Evolutionary conservation across 805 yeast genomes (phyloP).

Genomic region (Candida wancherniae): DNA sequence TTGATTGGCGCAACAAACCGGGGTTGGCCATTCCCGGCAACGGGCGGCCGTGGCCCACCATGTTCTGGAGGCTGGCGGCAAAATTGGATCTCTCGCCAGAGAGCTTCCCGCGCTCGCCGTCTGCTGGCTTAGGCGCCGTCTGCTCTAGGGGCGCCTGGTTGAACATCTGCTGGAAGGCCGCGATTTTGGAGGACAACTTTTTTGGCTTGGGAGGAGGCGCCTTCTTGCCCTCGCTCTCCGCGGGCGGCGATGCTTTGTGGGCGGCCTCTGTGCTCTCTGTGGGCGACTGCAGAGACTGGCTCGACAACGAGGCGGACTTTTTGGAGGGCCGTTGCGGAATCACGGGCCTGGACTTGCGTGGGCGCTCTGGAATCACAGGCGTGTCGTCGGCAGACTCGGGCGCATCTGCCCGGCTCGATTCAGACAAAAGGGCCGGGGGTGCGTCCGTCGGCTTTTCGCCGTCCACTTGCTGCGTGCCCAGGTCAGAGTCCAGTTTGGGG

Average conservation of each 20-base stretch:
- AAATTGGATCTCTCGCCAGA: slow-evolving; percentile 42
- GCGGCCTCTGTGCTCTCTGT: neutral
- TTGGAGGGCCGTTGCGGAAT: slow-evolving; percentile 5
- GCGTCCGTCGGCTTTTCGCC: no score
- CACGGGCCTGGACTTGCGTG: slow-evolving; percentile 4
- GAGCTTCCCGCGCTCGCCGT: slow-evolving; percentile 17
- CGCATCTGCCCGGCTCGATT: no score
- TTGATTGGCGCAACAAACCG: slow-evolving; percentile 14
- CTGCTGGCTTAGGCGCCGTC: slow-evolving; percentile 5
- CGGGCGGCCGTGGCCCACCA: slow-evolving; percentile 48
- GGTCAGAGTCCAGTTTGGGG: no score
- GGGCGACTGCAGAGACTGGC: neutral
- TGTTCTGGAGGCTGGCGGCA: slow-evolving; percentile 55
- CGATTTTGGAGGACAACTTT: slow-evolving; percentile 72
- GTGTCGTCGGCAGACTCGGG: no score
- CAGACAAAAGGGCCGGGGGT: no score
- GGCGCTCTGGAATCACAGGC: no score
- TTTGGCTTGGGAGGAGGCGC: slow-evolving; percentile 68
- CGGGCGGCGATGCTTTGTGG: no score
- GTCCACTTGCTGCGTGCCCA: no score
- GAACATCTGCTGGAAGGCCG: slow-evolving; percentile 77
- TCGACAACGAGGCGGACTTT: neutral
- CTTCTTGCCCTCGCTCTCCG: slow-evolving; percentile 9
- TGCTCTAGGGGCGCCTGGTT: slow-evolving; percentile 24
- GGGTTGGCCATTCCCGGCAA: slow-evolving; percentile 53